A percentile compares a stretch with the other conserved stretches of the same genome.
Evolutionary conservation across 1,284 basidiomycete genomes (phyloP).

Genomic region (Austroboletus olivaceoglutinosus): DNA sequence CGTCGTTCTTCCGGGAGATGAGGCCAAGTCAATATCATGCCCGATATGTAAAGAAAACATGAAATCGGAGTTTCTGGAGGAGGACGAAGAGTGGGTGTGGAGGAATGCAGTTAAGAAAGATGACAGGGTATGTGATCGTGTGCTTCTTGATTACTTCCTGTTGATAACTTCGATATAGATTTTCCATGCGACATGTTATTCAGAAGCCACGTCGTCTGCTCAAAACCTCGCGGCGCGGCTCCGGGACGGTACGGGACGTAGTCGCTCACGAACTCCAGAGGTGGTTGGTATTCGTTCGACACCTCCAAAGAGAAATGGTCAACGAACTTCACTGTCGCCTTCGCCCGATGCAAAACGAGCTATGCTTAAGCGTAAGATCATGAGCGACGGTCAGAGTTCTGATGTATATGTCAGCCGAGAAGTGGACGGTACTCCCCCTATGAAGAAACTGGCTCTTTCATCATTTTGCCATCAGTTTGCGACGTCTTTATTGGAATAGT

Average conservation of each 20-base stretch:
- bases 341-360: slow-evolving; percentile 49
- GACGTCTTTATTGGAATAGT: slow-evolving; percentile 37
- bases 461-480: slow-evolving; percentile 18
- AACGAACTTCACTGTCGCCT: slow-evolving; percentile 43
- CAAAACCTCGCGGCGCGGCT: slow-evolving; percentile 63
- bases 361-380: slow-evolving; percentile 71
- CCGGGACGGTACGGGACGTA: slow-evolving; percentile 58
- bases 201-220: slow-evolving; percentile 67
- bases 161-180: slow-evolving; percentile 45
- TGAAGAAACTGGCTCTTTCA: slow-evolving; percentile 54
- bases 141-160: slow-evolving; percentile 1
- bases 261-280: slow-evolving; percentile 74
- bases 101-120: slow-evolving; percentile 85
- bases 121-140: slow-evolving; percentile 60
- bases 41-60: slow-evolving; percentile 96
- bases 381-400: slow-evolving; percentile 42
- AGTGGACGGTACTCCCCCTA: slow-evolving; percentile 49
- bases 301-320: slow-evolving; percentile 39
- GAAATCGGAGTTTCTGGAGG: slow-evolving; percentile 91
- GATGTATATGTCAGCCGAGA: slow-evolving; percentile 29
- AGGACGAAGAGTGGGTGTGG: slow-evolving; percentile 99
- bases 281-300: slow-evolving; percentile 39
- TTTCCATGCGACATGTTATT: slow-evolving; percentile 90
- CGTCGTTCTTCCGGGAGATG: slow-evolving; percentile 83
- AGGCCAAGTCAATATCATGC: slow-evolving; percentile 79